Conservation (phyloP, 2,329 filamentous ascomycete species). For the Paraphaeosphaeria minitans region DNA sequence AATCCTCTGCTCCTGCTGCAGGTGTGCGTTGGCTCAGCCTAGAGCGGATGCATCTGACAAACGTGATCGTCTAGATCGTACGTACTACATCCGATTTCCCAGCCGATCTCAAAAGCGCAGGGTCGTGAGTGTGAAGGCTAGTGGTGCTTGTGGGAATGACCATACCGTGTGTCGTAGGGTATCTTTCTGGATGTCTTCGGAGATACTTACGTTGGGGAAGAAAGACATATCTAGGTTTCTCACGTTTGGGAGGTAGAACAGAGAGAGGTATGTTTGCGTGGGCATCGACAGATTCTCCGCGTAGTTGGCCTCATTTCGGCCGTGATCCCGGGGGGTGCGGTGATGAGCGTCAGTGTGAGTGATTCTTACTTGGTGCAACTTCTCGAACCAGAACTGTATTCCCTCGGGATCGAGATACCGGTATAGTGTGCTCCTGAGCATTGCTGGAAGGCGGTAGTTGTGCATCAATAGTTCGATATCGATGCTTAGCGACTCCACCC, state of each 20-base stretch:
- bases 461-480: constrained; percentile 4
- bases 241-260: constrained; percentile 7
- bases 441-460: constrained; percentile 2
- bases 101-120: neutral
- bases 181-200: neutral
- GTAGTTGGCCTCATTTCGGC: neutral
- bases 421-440: constrained; percentile 4
- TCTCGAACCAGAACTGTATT: constrained; percentile 4
- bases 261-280: neutral
- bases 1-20: no score
- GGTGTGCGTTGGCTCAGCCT: neutral
- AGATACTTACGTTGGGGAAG: neutral
- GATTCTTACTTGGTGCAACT: neutral
- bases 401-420: neutral
- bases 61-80: neutral
- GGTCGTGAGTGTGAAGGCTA: neutral
- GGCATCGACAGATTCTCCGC: neutral
- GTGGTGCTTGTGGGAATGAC: constrained; percentile 4
- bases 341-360: neutral
- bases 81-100: neutral
- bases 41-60: neutral
- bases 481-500: neutral
- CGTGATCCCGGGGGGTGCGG: neutral
- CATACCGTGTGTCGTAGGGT: neutral
- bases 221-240: neutral